Evolutionary conservation across 192 early-diverging fungal species (phyloP).

Genomic region (Backusella luteola): DNA sequence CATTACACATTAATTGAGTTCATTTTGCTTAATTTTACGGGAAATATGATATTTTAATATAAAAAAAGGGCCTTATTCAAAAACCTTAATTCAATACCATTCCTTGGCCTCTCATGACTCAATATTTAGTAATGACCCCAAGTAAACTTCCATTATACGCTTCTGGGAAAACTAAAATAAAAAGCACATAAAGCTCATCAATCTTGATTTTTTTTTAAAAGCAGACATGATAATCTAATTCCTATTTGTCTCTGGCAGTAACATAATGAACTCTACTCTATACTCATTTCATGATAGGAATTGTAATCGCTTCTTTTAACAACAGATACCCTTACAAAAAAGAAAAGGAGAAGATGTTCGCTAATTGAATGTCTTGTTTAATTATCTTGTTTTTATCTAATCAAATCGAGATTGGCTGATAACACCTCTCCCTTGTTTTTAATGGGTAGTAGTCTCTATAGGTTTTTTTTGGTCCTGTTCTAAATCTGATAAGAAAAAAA

Average conservation of each 20-base stretch:
- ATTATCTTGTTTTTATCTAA: neutral
- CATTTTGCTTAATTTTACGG: neutral
- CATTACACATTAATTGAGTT: neutral
- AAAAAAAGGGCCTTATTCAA: neutral
- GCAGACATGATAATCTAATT: neutral
- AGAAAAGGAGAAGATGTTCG: neutral
- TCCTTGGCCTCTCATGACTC: neutral
- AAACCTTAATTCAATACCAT: neutral
- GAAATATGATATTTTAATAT: neutral
- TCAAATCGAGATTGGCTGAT: neutral
- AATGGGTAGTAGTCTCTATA: neutral
- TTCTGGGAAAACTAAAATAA: neutral
- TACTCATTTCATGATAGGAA: neutral
- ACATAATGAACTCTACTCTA: neutral
- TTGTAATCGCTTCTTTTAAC: neutral
- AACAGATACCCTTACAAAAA: neutral
- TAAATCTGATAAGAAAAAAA: neutral
- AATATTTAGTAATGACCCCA: neutral
- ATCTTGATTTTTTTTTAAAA: neutral
- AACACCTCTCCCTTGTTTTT: neutral
- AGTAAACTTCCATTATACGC: neutral
- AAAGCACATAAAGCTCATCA: neutral
- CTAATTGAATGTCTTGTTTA: neutral
- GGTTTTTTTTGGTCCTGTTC: neutral
- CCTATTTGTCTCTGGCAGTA: neutral